These are phyloP conservation scores for Entomortierella chlamydospora DNA, from an alignment of 192 early-diverging fungal genomes.

Conservation along the genomic window DNA sequence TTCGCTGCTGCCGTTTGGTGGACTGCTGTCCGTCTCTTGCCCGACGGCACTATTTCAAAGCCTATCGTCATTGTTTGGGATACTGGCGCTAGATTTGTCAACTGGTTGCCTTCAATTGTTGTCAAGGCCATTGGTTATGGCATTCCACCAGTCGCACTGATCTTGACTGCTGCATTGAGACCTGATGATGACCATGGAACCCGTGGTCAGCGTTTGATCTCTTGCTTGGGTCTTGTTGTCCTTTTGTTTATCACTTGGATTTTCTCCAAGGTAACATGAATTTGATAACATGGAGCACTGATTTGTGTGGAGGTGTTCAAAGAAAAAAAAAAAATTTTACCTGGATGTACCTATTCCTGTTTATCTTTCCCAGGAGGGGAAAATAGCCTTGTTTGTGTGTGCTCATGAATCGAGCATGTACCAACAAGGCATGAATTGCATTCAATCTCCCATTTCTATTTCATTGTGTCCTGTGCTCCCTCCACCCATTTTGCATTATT, in stretches of 20 bases:
- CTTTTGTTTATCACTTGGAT: conserved; percentile 60
- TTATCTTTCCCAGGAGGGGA: conserved; percentile 18
- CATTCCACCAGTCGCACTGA: conserved; percentile 55
- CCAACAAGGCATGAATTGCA: no score
- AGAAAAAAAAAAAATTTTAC: not conserved
- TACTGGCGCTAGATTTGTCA: conserved; percentile 16
- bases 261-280: conserved; percentile 62
- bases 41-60: conserved; percentile 18
- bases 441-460: no score
- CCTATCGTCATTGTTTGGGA: conserved; percentile 31
- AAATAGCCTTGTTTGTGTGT: no score
- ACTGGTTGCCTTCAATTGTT: conserved; percentile 11
- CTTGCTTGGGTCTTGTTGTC: conserved; percentile 76
- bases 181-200: conserved; percentile 62
- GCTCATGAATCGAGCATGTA: no score
- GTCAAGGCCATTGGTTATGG: conserved; percentile 39
- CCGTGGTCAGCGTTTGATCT: conserved; percentile 78
- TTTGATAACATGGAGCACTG: not conserved
- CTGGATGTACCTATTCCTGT: no score
- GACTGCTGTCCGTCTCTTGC: conserved; percentile 20
- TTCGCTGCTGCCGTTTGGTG: conserved; percentile 43
- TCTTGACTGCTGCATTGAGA: conserved; percentile 66
- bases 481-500: no score
- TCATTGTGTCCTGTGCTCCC: no score
- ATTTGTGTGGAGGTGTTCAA: not conserved